phyloP scores from a whole-genome alignment of 306 rosid genomes.

The Castanospermum australe region DNA sequence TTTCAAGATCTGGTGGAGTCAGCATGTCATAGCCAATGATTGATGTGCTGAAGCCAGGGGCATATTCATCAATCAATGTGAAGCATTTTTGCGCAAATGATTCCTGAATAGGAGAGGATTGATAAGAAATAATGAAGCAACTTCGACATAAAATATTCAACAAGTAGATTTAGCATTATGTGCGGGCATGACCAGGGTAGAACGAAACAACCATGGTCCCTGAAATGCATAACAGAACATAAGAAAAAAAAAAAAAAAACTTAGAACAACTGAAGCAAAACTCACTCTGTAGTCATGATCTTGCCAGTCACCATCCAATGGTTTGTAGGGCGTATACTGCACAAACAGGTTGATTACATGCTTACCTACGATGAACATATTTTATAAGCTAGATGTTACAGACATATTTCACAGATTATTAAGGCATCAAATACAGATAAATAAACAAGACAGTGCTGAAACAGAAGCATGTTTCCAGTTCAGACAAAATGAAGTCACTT shows the following conservation, averaged over 20 bases:
- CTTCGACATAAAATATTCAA: constrained; percentile 8
- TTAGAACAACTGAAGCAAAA: constrained; percentile 24
- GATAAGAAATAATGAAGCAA: constrained; percentile 5
- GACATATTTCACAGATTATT: constrained; percentile 9
- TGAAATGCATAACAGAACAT: neutral
- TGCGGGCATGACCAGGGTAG: neutral
- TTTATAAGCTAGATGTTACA: constrained; percentile 4
- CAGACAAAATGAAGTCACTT: neutral
- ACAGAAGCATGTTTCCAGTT: neutral
- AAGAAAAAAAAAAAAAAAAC: neutral
- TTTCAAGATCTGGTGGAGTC: constrained; percentile 96
- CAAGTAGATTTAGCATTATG: neutral
- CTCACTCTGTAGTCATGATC: constrained; percentile 74
- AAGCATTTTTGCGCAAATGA: constrained; percentile 74
- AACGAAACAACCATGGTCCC: neutral
- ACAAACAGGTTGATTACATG: constrained; percentile 88
- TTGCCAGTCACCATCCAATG: constrained; percentile 82
- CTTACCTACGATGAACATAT: constrained; percentile 53
- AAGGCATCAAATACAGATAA: constrained; percentile 12
- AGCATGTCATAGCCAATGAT: constrained; percentile 83
- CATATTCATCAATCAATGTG: constrained; percentile 80
- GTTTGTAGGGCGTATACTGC: constrained; percentile 90
- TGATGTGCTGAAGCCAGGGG: constrained; percentile 85
- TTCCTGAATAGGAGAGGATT: constrained; percentile 49
- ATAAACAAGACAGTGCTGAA: neutral